Evolutionary conservation across 176 grass and related monocot species (phyloP), one percentile per base, ranked within the genome.

Genomic region (Oryza glaberrima): DNA sequence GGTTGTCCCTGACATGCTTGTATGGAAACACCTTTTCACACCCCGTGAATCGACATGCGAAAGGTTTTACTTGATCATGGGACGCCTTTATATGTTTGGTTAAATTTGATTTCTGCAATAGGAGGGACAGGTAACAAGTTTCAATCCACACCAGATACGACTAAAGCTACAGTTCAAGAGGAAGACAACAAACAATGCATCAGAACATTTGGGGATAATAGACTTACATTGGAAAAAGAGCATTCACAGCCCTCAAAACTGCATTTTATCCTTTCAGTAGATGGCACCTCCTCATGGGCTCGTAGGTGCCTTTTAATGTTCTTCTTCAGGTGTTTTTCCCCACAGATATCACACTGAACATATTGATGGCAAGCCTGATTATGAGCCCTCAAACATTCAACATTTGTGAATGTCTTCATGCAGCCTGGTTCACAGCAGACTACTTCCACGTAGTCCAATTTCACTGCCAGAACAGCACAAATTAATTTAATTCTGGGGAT

Each of bases 101-200:
- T 47, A 94, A 35, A 78, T 94, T 94, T 71, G 92, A 94, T 85
- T 86, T 86, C 92, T 94, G 81, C 77, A 94, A 82, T 7, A 3
- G 9, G 35, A 30, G 3, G 58, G 1, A 65, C 30, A 81, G 4
- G 14, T 51, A 26, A 3, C 17, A 11, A 12, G 65, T 16, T 48
- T 12, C 12, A 81, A 17, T 11, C 28, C 0, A 58, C 46, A 74
- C 67, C 7, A 11, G 7, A 14, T 25, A n/a, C 23, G 11, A 15
- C 36, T 6, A 25, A 3, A 78, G 45, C 30, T 9, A 83, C 6
- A 1, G 2, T 4, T 71, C 15, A 69, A 63, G 9, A 71, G 1
- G 3, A 8, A 20, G 28, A 44, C 43, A 28, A 56, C 52, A 47
- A 38, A 0, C 1, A 73, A 30, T 3, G 34, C 30, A 49, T 43